Percentiles rank a stretch among this genome's conserved stretches.
phyloP scores from a whole-genome alignment of 768 basidiomycete species.

The Leccinum obscurum region DNA sequence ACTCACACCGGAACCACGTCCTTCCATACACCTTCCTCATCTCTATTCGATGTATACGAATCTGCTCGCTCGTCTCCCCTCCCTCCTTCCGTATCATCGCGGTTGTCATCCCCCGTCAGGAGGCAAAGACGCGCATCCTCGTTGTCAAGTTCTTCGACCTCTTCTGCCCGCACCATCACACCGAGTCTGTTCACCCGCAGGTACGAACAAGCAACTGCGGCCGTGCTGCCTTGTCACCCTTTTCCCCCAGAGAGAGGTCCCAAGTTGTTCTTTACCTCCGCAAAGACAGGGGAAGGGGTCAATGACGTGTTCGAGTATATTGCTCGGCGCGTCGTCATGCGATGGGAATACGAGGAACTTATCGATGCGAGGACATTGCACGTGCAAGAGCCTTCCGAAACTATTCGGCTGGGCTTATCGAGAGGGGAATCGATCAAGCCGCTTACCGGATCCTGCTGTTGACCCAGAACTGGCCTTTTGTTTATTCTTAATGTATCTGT shows the following conservation, averaged over 20 bases:
- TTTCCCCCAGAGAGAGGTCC: conserved; percentile 51
- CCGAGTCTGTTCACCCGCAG: conserved; percentile 53
- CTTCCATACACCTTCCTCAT: conserved; percentile 80
- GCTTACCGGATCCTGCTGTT: conserved; percentile 22
- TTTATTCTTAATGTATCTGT: conserved; percentile 29
- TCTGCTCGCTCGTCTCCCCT: conserved; percentile 63
- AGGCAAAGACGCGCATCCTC: conserved; percentile 41
- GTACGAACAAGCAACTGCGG: conserved; percentile 18
- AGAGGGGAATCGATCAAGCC: conserved; percentile 13
- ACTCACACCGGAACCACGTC: conserved; percentile 58
- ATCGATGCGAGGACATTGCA: conserved; percentile 46
- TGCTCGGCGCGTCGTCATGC: conserved; percentile 55
- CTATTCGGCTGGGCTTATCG: conserved; percentile 36
- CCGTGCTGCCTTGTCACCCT: conserved; percentile 13
- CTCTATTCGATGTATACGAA: conserved; percentile 62
- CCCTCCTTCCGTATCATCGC: conserved; percentile 33
- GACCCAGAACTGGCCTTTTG: background rate
- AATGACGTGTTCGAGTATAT: conserved; percentile 76
- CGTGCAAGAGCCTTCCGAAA: conserved; percentile 39
- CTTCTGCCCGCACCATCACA: conserved; percentile 57
- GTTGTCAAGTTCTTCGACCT: conserved; percentile 25
- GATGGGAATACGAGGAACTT: conserved; percentile 69
- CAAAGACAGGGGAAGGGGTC: conserved; percentile 77
- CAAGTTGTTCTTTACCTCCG: conserved; percentile 71
- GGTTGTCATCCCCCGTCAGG: conserved; percentile 29